Evolutionary conservation across 139 green algal genomes (phyloP).

Genomic region (Auxenochlorella protothecoides): DNA sequence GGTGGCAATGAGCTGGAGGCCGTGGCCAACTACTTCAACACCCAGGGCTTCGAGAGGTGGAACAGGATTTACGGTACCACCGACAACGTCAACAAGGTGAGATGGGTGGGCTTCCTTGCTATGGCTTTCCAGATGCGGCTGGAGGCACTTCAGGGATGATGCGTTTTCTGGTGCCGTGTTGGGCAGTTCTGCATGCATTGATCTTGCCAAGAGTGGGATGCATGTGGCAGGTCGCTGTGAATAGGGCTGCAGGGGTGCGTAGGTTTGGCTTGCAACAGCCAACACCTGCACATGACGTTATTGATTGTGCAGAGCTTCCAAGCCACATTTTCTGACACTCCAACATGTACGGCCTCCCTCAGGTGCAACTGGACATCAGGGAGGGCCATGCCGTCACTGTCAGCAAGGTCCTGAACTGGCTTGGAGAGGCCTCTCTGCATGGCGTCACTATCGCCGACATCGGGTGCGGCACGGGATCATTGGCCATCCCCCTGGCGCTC

Average conservation of each 20-base stretch:
- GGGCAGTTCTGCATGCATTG: too few species aligned
- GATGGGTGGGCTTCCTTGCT: not conserved
- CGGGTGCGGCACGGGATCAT: constrained; percentile 85
- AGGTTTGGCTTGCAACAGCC: too few species aligned
- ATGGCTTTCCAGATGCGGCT: too few species aligned
- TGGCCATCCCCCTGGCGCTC: constrained; percentile 73
- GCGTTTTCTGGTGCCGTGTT: too few species aligned
- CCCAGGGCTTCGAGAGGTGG: constrained; percentile 86
- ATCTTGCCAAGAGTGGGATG: too few species aligned
- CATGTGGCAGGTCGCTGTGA: too few species aligned
- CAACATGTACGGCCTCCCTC: not conserved
- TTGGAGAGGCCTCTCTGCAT: constrained; percentile 68
- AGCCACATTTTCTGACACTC: too few species aligned
- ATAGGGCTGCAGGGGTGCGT: too few species aligned
- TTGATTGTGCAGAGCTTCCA: too few species aligned
- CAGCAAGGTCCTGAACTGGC: constrained; percentile 90
- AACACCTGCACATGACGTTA: too few species aligned
- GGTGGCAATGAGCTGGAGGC: constrained; percentile 85
- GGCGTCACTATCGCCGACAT: constrained; percentile 75
- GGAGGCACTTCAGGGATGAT: too few species aligned
- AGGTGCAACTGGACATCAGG: constrained; percentile 91
- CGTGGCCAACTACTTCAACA: constrained; percentile 97
- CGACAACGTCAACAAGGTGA: constrained; percentile 96
- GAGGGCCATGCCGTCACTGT: constrained; percentile 89
- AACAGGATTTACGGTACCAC: constrained; percentile 97